phyloP scores from a whole-genome alignment of 352 stramenopile species.

The Saprolegnia diclina region DNA sequence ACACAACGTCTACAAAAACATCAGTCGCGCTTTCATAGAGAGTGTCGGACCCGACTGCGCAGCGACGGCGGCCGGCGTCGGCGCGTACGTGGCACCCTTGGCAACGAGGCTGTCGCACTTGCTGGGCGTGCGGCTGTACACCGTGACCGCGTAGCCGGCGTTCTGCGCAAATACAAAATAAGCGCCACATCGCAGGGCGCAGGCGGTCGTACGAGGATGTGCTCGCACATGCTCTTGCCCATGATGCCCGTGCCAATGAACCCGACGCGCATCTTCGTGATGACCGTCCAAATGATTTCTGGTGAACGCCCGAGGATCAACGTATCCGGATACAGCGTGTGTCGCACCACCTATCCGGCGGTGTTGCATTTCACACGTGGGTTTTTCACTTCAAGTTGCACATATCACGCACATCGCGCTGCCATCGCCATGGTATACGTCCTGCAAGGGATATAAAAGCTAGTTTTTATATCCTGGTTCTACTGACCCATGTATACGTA shows the following conservation, averaged over 20 bases:
- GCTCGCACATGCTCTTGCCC: slow-evolving; percentile 83
- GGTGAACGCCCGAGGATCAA: no score
- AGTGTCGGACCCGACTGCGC: slow-evolving; percentile 49
- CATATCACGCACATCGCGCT: no score
- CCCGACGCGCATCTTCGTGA: slow-evolving; percentile 40
- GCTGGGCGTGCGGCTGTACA: slow-evolving; percentile 77
- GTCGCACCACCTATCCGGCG: no score
- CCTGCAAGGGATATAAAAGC: no score
- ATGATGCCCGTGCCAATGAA: slow-evolving; percentile 87
- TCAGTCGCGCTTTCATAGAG: background rate
- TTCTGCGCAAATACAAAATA: slow-evolving; percentile 35
- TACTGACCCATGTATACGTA: no score
- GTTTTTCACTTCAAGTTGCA: no score
- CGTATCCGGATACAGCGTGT: no score
- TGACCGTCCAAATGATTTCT: background rate
- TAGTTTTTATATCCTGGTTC: no score
- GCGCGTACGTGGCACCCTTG: slow-evolving; percentile 67
- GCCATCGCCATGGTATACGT: no score
- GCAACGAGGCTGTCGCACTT: slow-evolving; percentile 75
- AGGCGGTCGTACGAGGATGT: slow-evolving; percentile 62
- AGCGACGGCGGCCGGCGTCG: slow-evolving; percentile 72
- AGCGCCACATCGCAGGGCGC: background rate
- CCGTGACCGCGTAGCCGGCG: slow-evolving; percentile 76
- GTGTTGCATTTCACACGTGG: no score
- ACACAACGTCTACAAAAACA: slow-evolving; percentile 69